Evolutionary conservation across 1,284 basidiomycete genomes (phyloP), one percentile per base, ranked within the genome.

Genomic region (Rhodotorula sp.): DNA sequence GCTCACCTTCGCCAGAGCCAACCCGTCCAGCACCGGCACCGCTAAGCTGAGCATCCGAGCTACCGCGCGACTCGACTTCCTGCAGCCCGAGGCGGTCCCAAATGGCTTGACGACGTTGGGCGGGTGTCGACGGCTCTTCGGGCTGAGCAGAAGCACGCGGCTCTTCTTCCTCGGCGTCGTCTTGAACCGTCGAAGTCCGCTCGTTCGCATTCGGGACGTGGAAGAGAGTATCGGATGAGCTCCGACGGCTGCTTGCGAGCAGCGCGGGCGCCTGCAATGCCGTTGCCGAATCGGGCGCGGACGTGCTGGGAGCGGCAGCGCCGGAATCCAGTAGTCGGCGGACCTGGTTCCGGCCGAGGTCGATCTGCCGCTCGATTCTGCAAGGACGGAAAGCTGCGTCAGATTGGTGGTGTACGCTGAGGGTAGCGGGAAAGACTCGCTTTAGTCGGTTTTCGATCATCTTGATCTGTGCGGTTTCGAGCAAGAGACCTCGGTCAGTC

Each of bases 381-480:
- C 12, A 15, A 6, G 48, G 12, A 12, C 12, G 12, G 3, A 6
- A 29, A 33, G 15, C 6, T 26, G 26, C 3, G 45, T 37, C 49
- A 33, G 29, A 61, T n/a, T 18, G 10, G 37, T 37, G 7, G 18
- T 8, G 37, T 22, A 22, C 4, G 18, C n/a, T 33, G 49, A 42
- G 24, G 37, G 10, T 14, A 37, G 10, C 5, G 10, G 37, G 26
- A 7, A 56, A 30, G 29, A 80, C 81, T 53, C 79, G 80, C 54
- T 79, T 80, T 70, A 87, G 84, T 44, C 94, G 85, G 79, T 97
- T 96, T 77, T 89, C 87, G 65, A 95, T 91, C 86, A 97, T 95
- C 76, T 92, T 91, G 18, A 95, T 82, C 91, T 93, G 73, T 29
- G 14, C 33, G 33, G 17, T 4, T 14, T 26, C 5, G 51, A 26